Conservation (phyloP, 2,329 filamentous ascomycete genomes). For the Fusarium vanettenii region DNA sequence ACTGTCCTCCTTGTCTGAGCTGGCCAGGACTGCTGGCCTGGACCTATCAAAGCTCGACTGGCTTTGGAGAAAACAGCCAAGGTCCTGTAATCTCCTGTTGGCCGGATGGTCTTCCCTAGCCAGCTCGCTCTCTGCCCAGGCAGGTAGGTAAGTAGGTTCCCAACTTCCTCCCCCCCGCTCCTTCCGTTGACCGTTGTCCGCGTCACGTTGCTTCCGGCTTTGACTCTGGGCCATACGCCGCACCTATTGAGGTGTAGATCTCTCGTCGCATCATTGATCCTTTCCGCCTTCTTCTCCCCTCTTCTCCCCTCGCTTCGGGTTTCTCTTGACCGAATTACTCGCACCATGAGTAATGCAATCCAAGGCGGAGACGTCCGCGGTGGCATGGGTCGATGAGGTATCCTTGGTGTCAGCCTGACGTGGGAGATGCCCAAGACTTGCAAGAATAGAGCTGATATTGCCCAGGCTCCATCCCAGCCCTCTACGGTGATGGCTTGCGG, state of each 20-base stretch:
- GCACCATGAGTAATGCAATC: constrained; percentile 4
- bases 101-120: constrained; percentile 5
- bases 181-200: constrained; percentile 5
- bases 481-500: background rate
- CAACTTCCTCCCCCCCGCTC: background rate
- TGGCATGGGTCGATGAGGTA: background rate
- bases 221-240: background rate
- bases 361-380: constrained; percentile 1
- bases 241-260: constrained; percentile 15
- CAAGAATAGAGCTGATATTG: constrained; percentile 27
- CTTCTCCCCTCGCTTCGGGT: constrained; percentile 27
- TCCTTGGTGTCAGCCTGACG: constrained; percentile 4
- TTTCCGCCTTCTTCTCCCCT: constrained; percentile 19
- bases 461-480: background rate
- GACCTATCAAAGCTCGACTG: background rate
- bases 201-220: constrained; percentile 14
- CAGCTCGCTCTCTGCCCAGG: background rate
- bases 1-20: constrained; percentile 10
- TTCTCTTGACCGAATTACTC: background rate
- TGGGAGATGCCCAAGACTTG: constrained; percentile 11
- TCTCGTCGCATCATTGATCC: constrained; percentile 18
- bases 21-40: background rate
- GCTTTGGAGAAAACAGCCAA: constrained; percentile 12
- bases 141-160: background rate
- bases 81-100: constrained; percentile 40